Percentiles rank a stretch among this genome's conserved stretches.
Conservation (phyloP, 1,139 yeast genomes). For the Waltiozyma sp. region DNA sequence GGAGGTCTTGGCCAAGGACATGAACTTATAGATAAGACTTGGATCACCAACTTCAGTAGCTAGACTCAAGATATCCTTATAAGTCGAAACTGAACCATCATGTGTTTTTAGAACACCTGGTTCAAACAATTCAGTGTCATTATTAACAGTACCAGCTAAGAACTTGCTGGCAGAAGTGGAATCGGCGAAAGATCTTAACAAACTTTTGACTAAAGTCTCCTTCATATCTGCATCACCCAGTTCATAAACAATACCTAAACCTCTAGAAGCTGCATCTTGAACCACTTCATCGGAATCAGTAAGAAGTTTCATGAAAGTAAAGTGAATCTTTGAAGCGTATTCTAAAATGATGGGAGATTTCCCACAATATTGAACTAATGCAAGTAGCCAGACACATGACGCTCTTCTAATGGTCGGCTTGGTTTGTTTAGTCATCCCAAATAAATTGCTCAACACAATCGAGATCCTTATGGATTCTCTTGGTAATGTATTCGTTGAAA, state of each 20-base stretch:
- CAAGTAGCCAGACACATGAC: slow-evolving; percentile 78
- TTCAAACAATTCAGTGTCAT: slow-evolving; percentile 78
- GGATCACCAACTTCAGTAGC: slow-evolving; percentile 97
- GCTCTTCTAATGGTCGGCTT: slow-evolving; percentile 69
- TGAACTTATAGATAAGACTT: slow-evolving; percentile 82
- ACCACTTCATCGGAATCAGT: slow-evolving; percentile 74
- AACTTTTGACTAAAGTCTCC: slow-evolving; percentile 64
- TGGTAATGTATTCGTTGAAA: slow-evolving; percentile 6
- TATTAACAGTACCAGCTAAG: slow-evolving; percentile 60
- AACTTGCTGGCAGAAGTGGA: slow-evolving; percentile 38
- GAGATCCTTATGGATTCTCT: slow-evolving; percentile 12
- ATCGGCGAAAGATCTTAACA: slow-evolving; percentile 73
- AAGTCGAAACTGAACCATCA: slow-evolving; percentile 81
- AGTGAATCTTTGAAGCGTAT: slow-evolving; percentile 49
- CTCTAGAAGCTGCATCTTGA: slow-evolving; percentile 89
- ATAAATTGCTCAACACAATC: slow-evolving; percentile 33
- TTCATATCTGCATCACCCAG: slow-evolving; percentile 58
- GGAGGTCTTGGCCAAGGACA: slow-evolving; percentile 84
- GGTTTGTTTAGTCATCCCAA: slow-evolving; percentile 46
- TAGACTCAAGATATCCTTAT: slow-evolving; percentile 69
- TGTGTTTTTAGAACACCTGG: slow-evolving; percentile 71
- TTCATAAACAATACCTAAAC: slow-evolving; percentile 74
- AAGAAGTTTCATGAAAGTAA: slow-evolving; percentile 62
- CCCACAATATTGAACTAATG: slow-evolving; percentile 67
- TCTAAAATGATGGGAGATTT: slow-evolving; percentile 31